Evolutionary conservation across 176 grass and related monocot species (phyloP), one percentile per base, ranked within the genome.

Genomic region (Oropetium thomaeum): DNA sequence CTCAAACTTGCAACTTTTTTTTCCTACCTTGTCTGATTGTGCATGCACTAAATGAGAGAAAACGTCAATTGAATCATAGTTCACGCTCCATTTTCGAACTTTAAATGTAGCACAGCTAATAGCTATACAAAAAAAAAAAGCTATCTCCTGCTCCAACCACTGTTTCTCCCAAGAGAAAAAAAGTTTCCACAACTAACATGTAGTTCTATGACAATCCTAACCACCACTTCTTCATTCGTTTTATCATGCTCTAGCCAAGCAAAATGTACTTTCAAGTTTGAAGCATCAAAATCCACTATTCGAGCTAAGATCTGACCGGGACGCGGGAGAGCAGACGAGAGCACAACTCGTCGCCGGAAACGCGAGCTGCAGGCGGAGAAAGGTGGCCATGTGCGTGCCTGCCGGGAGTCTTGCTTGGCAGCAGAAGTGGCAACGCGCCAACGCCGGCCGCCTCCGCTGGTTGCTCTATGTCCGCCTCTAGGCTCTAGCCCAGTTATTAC

Each of bases 131-230:
- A n/a, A n/a, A n/a, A n/a, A n/a, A n/a, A n/a, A n/a, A n/a, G n/a
- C n/a, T 47, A 97, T 59, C 9, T 77, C 71, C 65, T 82, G 65
- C 10, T 63, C 25, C 45, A 87, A 60, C 95, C 91, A 93, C 11
- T 1, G 17, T 83, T 73, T 85, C 78, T 87, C 88, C 71, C 27
- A 87, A 70, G 70, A n/a, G n/a, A n/a, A n/a, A 71, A 58, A 74
- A 89, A 97, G 44, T 80, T 91, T 31, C 90, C 94, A 70, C 90
- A 97, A 68, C 74, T 86, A 81, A 93, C 75, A 53, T 90, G 90
- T 49, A 97, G 81, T 67, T 91, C 83, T 83, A 78, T 81, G 71
- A 59, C 41, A 33, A 33, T 72, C 94, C 94, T 93, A 58, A 77
- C 38, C 1, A 42, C 57, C 81, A 87, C 90, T 52, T 30, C 55